Percentiles rank a stretch among this genome's conserved stretches.
phyloP scores from a whole-genome alignment of 2,329 filamentous ascomycete species.

The Trichoderma cornu-damae region DNA sequence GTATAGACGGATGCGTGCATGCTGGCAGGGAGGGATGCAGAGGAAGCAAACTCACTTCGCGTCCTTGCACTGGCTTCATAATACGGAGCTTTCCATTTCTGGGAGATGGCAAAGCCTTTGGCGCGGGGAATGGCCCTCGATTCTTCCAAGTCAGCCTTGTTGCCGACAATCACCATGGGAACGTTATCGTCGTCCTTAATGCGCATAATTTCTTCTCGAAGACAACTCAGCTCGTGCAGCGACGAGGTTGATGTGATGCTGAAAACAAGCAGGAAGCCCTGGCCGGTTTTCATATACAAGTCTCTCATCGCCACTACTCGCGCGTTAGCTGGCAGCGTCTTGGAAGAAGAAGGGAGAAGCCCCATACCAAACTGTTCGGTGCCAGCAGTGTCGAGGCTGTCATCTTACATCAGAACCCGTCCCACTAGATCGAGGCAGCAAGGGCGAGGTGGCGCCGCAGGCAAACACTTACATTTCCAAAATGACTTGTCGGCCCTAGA shows the following conservation, averaged over 20 bases:
- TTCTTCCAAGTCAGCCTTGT: conserved; percentile 87
- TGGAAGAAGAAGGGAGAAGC: neutral
- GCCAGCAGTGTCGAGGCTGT: conserved; percentile 78
- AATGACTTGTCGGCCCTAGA: conserved; percentile 77
- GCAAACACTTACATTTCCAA: conserved; percentile 84
- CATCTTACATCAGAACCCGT: neutral
- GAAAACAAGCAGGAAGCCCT: conserved; percentile 88
- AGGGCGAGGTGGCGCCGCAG: neutral
- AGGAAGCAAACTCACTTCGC: conserved; percentile 48
- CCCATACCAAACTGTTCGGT: conserved; percentile 85
- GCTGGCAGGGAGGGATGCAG: neutral
- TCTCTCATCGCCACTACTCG: conserved; percentile 61
- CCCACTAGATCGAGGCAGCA: neutral
- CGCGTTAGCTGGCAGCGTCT: neutral
- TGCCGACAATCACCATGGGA: conserved; percentile 85
- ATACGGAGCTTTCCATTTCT: conserved; percentile 83
- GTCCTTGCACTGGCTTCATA: conserved; percentile 84
- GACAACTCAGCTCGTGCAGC: conserved; percentile 71
- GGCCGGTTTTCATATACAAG: conserved; percentile 88
- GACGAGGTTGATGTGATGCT: conserved; percentile 83
- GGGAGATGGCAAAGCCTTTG: conserved; percentile 77
- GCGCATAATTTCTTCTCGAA: conserved; percentile 83
- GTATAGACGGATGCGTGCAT: neutral
- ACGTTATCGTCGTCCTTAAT: conserved; percentile 85
- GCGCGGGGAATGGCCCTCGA: conserved; percentile 72